A percentile compares a stretch with the other conserved stretches of the same genome.
phyloP scores from a whole-genome alignment of 768 basidiomycete species.

The Naganishia onofrii region DNA sequence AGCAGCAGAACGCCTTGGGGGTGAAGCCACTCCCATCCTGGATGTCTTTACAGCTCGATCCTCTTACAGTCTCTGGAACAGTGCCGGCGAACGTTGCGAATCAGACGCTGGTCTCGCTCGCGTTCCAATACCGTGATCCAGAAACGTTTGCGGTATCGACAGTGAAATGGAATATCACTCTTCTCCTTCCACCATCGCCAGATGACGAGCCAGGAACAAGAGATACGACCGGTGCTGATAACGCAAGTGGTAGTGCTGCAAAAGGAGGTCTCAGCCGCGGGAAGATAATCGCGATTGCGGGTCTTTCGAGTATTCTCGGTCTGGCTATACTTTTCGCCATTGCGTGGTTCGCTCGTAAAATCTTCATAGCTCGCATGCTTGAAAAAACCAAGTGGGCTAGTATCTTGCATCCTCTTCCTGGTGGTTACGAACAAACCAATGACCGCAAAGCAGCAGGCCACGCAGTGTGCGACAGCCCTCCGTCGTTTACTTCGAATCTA shows the following conservation, averaged over 20 bases:
- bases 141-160: slow-evolving; percentile 4
- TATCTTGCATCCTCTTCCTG: neutral
- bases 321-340: neutral
- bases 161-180: slow-evolving; percentile 9
- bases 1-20: neutral
- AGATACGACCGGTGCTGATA: neutral
- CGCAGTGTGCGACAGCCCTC: neutral
- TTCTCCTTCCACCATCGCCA: neutral
- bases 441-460: too few species aligned
- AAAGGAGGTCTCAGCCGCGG: neutral
- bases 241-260: neutral
- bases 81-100: neutral
- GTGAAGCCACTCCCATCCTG: neutral
- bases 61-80: neutral
- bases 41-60: neutral
- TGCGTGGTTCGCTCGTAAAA: neutral
- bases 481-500: neutral
- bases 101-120: neutral
- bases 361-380: neutral
- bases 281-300: neutral
- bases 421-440: neutral
- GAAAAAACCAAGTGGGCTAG: slow-evolving; percentile 12
- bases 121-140: slow-evolving; percentile 3
- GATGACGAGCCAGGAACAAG: too few species aligned
- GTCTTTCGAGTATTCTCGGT: slow-evolving; percentile 2